Conservation (phyloP, 306 rosid genomes). For the Vachellia pachyceras region DNA sequence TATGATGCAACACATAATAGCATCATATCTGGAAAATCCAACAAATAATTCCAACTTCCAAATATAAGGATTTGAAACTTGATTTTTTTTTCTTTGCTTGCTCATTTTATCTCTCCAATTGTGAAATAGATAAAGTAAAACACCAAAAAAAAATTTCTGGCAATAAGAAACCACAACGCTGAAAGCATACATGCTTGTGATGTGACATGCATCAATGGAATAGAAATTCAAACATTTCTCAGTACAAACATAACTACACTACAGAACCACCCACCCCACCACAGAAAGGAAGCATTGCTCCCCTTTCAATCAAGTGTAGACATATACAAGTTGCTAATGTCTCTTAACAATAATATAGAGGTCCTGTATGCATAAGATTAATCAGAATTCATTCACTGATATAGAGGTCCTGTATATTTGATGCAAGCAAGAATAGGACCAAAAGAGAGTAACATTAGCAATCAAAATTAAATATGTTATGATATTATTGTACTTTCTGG, state of each 20-base stretch:
- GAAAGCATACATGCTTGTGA: neutral
- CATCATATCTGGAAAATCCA: constrained; percentile 24
- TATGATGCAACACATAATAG: constrained; percentile 36
- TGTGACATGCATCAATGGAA: neutral
- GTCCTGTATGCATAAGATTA: too few species aligned
- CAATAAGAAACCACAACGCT: neutral
- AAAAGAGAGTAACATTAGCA: too few species aligned
- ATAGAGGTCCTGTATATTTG: too few species aligned
- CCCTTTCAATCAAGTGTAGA: neutral
- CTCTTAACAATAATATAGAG: neutral
- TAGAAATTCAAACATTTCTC: neutral
- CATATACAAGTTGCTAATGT: neutral
- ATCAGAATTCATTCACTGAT: too few species aligned
- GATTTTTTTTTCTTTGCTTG: neutral
- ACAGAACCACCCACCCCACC: neutral
- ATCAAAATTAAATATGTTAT: too few species aligned
- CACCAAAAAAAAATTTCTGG: constrained; percentile 19
- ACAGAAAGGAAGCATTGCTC: neutral
- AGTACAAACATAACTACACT: neutral
- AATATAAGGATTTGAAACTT: neutral
- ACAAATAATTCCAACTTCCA: constrained; percentile 6
- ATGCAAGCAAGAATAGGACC: too few species aligned
- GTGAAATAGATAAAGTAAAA: constrained; percentile 7
- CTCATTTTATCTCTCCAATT: neutral
- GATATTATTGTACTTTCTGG: too few species aligned